These are phyloP conservation scores for Diutina catenulata DNA, from an alignment of 1,139 yeast species.

Conservation along the genomic window DNA sequence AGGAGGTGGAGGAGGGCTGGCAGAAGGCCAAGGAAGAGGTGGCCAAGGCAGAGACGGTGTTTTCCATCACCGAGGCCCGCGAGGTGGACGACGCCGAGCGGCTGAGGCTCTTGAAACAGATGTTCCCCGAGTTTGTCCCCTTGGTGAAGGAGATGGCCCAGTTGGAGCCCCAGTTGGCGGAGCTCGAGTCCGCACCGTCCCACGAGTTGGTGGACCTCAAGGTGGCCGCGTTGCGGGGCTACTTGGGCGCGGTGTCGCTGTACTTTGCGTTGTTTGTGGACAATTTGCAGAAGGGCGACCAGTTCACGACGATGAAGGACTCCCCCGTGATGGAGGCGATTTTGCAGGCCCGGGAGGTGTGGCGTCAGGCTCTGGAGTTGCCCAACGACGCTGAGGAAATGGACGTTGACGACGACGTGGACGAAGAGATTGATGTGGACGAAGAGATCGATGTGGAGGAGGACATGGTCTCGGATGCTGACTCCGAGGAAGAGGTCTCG, in stretches of 20 bases:
- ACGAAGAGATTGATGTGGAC: conserved; percentile 12
- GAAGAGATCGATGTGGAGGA: conserved; percentile 15
- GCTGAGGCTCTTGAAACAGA: conserved; percentile 36
- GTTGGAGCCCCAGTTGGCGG: conserved; percentile 30
- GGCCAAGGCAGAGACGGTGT: conserved; percentile 12
- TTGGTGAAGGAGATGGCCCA: conserved; percentile 51
- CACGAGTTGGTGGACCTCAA: conserved; percentile 31
- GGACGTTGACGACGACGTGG: neutral
- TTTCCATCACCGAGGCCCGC: conserved; percentile 8
- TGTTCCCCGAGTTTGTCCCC: conserved; percentile 80
- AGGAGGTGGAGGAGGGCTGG: conserved; percentile 72
- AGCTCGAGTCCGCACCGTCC: conserved; percentile 18
- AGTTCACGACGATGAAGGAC: conserved; percentile 59
- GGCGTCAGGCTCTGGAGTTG: conserved; percentile 66
- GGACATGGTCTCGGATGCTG: conserved; percentile 17
- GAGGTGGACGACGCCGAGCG: conserved; percentile 31
- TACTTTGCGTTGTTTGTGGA: conserved; percentile 65
- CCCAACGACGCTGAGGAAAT: conserved; percentile 14
- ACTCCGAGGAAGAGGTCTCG: conserved; percentile 14
- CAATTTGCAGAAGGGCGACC: conserved; percentile 40
- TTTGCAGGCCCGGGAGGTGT: conserved; percentile 70
- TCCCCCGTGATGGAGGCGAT: conserved; percentile 84
- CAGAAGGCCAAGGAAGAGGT: conserved; percentile 24
- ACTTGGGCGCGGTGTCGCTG: conserved; percentile 60
- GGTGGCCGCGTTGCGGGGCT: conserved; percentile 60